Conservation (phyloP, 768 basidiomycete species). For the Auricularia sp. region DNA sequence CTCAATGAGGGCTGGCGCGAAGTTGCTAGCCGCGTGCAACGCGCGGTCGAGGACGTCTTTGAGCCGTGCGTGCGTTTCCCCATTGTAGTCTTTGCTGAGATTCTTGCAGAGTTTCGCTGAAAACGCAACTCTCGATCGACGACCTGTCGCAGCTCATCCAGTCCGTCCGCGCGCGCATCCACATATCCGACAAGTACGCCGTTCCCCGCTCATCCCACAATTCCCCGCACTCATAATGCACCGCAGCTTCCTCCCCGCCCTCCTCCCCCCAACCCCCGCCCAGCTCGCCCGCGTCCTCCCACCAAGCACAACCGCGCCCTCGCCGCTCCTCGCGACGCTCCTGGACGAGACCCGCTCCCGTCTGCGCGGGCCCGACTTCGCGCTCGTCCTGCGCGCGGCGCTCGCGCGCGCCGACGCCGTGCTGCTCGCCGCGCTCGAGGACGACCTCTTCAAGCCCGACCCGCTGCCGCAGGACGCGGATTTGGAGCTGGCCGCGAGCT, state of each 20-base stretch:
- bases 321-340: slow-evolving; percentile 17
- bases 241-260: slow-evolving; percentile 55
- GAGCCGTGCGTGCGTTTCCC: slow-evolving; percentile 26
- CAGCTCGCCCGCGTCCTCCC: slow-evolving; percentile 58
- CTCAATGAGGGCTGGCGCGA: slow-evolving; percentile 88
- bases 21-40: slow-evolving; percentile 60
- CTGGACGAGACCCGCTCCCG: slow-evolving; percentile 54
- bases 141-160: neutral
- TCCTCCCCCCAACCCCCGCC: slow-evolving; percentile 67
- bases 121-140: neutral
- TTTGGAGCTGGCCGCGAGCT: slow-evolving; percentile 26
- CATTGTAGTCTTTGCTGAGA: slow-evolving; percentile 19
- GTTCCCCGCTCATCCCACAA: slow-evolving; percentile 1
- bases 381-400: slow-evolving; percentile 57
- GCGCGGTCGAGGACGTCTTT: slow-evolving; percentile 74
- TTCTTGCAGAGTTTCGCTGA: neutral
- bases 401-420: slow-evolving; percentile 61
- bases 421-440: slow-evolving; percentile 53
- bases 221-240: neutral
- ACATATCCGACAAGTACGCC: neutral
- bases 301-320: slow-evolving; percentile 31
- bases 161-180: neutral
- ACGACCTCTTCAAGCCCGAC: slow-evolving; percentile 46
- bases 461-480: slow-evolving; percentile 11
- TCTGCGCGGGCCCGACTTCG: slow-evolving; percentile 60